Evolutionary conservation across 345 rosid genomes (phyloP), one percentile per base, ranked within the genome.

Genomic region (Punica granatum): DNA sequence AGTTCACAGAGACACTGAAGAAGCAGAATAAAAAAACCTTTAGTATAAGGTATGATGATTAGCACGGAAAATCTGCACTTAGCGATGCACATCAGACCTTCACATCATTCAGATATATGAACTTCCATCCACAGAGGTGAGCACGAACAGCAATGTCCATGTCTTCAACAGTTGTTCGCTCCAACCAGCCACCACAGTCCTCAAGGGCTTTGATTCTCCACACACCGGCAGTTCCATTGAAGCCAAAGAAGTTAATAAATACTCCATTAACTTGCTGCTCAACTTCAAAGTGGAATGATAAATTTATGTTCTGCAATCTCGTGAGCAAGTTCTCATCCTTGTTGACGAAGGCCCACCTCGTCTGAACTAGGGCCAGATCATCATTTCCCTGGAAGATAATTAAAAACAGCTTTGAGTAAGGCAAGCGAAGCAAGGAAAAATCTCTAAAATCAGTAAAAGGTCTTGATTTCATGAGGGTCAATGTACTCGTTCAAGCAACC

Each of bases 161-260:
- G 78, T 92, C 96, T 77, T 89, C 96, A 34, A 92, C 98, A 0
- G 98, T 89, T 69, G 98, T 92, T 64, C 96, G 74, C 33, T 90
- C 98, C 72, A 92, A 68, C 98, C 98, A 92, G n/a, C 98, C 98
- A 28, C 98, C 98, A 72, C 89, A 89, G 1, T 92, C 92, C 78
- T 88, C 92, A 0, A 92, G 84, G 43, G 98, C 98, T 75, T 85
- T 87, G 67, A 85, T 86, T 72, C 98, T 85, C 98, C 98, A 92
- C 6, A 92, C 96, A 59, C 97, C 97, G 69, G 95, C 97, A 70
- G 97, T 90, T 74, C 97, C 97, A 51, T 90, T 90, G 65, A 90
- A 90, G 69, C 97, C 97, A 75, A 91, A 91, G 70, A 91, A 91
- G 77, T 87, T 91, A 39, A 91, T 75, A 72, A 86, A 91, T 32